phyloP scores from a whole-genome alignment of 345 rosid genomes.

The Bruguiera gymnorhiza region DNA sequence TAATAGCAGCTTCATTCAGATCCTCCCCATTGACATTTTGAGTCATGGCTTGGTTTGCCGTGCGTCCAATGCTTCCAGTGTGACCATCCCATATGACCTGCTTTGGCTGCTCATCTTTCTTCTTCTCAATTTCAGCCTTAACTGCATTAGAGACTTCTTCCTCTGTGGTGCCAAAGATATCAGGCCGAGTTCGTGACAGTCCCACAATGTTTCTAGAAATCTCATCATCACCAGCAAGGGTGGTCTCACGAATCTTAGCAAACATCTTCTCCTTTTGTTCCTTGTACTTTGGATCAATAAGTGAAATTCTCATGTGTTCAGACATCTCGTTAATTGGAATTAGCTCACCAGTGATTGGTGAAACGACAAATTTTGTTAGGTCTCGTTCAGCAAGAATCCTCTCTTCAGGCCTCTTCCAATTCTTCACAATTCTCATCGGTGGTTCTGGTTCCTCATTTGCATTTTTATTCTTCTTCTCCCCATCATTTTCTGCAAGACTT shows the following conservation, averaged over 20 bases:
- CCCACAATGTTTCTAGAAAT: conserved; percentile 86
- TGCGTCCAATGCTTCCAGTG: conserved; percentile 85
- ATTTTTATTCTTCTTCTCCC: conserved; percentile 32
- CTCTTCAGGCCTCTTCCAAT: conserved; percentile 96
- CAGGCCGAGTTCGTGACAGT: conserved; percentile 81
- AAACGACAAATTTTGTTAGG: conserved; percentile 67
- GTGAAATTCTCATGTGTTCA: conserved; percentile 85
- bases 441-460: conserved; percentile 56
- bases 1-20: conserved; percentile 41
- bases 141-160: conserved; percentile 96
- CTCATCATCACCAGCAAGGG: conserved; percentile 91
- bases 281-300: conserved; percentile 89
- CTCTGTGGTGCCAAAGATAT: conserved; percentile 91
- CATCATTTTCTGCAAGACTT: conserved; percentile 51
- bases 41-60: conserved; percentile 82
- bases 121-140: conserved; percentile 89
- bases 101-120: conserved; percentile 87
- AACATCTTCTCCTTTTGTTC: conserved; percentile 96
- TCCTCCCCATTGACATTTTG: conserved; percentile 60
- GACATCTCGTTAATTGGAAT: conserved; percentile 91
- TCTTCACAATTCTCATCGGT: conserved; percentile 86
- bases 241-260: conserved; percentile 86
- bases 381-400: conserved; percentile 79
- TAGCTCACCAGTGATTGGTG: conserved; percentile 85
- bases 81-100: conserved; percentile 98